A percentile compares a stretch with the other conserved stretches of the same genome.
These are phyloP conservation scores for Tirmania nivea DNA, from an alignment of 495 filamentous ascomycete species.

Conservation along the genomic window DNA sequence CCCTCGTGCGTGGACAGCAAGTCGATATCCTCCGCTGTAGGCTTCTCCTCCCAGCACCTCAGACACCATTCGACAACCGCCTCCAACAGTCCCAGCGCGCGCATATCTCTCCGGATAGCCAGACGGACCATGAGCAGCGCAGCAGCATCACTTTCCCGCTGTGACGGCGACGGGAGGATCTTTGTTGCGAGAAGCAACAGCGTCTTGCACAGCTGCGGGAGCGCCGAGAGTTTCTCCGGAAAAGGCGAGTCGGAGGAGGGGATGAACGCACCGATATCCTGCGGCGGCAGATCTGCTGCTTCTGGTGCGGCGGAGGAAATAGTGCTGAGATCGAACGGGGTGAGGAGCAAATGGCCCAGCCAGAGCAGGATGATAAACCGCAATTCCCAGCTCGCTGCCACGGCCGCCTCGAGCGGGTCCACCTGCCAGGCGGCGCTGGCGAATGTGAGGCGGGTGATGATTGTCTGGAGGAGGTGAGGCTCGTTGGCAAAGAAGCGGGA, in stretches of 20 bases:
- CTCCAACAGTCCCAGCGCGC: slow-evolving; percentile 44
- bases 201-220: slow-evolving; percentile 50
- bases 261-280: slow-evolving; percentile 14
- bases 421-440: slow-evolving; percentile 27
- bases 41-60: slow-evolving; percentile 21
- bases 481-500: slow-evolving; percentile 76
- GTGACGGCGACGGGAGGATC: slow-evolving; percentile 53
- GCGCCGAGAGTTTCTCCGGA: slow-evolving; percentile 27
- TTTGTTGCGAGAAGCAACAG: slow-evolving; percentile 46
- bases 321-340: slow-evolving; percentile 72
- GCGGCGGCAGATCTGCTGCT: slow-evolving; percentile 6
- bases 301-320: slow-evolving; percentile 32
- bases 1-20: not conserved
- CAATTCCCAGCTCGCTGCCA: slow-evolving; percentile 47
- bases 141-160: slow-evolving; percentile 62
- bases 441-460: slow-evolving; percentile 39
- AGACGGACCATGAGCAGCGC: slow-evolving; percentile 60
- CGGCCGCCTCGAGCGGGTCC: slow-evolving; percentile 16
- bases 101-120: slow-evolving; percentile 72
- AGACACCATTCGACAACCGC: slow-evolving; percentile 48
- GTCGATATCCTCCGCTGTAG: slow-evolving; percentile 8
- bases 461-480: slow-evolving; percentile 54
- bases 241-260: slow-evolving; percentile 15
- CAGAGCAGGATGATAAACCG: slow-evolving; percentile 73
- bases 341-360: slow-evolving; percentile 81